A percentile compares a stretch with the other conserved stretches of the same genome.
These are phyloP conservation scores for Gliomastix tumulicola DNA, from an alignment of 2,329 filamentous ascomycete genomes.

Conservation along the genomic window DNA sequence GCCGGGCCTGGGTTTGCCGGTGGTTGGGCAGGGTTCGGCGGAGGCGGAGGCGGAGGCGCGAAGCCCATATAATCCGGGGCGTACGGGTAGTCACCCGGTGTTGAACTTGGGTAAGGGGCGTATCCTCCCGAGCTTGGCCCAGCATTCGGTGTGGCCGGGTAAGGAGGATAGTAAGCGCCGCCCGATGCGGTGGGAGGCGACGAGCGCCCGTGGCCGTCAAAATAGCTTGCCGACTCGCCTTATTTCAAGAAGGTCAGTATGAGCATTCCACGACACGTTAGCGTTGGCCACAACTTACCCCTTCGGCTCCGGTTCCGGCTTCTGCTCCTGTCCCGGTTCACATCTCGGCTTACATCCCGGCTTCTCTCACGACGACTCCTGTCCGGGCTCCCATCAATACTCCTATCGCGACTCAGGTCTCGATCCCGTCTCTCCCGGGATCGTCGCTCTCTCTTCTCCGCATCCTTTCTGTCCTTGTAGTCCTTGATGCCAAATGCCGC, in stretches of 20 bases:
- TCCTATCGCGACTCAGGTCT: conserved; percentile 3
- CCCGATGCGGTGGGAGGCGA: conserved; percentile 45
- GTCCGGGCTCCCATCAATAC: background rate
- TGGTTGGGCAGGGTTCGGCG: conserved; percentile 19
- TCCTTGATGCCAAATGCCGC: conserved; percentile 58
- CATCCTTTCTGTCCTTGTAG: conserved; percentile 41
- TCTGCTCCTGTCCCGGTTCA: too few relatives aligned
- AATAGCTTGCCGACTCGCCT: too few relatives aligned
- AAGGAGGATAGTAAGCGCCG: conserved; percentile 40
- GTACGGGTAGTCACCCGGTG: background rate
- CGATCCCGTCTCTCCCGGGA: conserved; percentile 4
- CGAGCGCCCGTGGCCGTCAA: conserved; percentile 25
- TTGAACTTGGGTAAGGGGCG: conserved; percentile 7
- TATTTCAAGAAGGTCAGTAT: too few relatives aligned
- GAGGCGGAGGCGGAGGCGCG: conserved; percentile 25
- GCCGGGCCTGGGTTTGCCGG: conserved; percentile 12
- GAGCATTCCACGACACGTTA: too few relatives aligned
- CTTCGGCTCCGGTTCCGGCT: too few relatives aligned
- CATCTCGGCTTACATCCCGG: conserved; percentile 3
- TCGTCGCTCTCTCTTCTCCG: conserved; percentile 5
- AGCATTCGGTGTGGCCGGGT: conserved; percentile 20
- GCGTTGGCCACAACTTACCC: too few relatives aligned
- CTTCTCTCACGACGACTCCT: too few relatives aligned
- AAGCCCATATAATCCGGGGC: background rate
- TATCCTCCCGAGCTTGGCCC: conserved; percentile 3